Base-by-base conservation (phyloP, 2,329 filamentous ascomycete genomes). In the Fusarium mundagurra region DNA sequence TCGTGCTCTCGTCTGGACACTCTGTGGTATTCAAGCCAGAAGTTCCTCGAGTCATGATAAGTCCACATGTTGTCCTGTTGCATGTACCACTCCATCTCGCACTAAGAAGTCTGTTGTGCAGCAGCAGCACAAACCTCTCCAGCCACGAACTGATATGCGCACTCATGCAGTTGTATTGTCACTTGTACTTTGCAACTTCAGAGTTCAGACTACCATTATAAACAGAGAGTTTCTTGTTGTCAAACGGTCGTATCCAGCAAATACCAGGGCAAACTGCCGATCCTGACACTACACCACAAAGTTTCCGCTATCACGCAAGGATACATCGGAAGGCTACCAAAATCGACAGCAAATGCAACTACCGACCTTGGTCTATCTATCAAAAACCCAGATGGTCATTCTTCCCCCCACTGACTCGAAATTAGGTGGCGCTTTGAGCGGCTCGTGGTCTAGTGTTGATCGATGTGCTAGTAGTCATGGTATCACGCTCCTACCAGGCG, bases 401-500 rank as follows among this genome's bases (percentile, higher is more conserved):
- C 24, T 51, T 44, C 43, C 51, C 63, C 61, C 68, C 61, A 60
- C 59, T 47, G 57, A 47, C 61, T 72, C 22, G 61, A 61, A 76
- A 76, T 72, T 76, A 68, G 48, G 74, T 77, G 70, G 76, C 74
- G 76, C 60, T 61, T 62, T 60, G 48, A 62, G 59, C 63, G 61
- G 63, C 14, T 53, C 43, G 24, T 45, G 33, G 45, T 29, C 41
- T 38, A 59, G 58, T 68, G 55, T 43, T 59, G 60, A 75, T 74
- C 61, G 57, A 73, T 70, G 47, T 39, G 36, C 36, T 43, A 68
- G 20, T 47, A 54, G 55, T 11, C 38, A 39, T 18, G 11, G 5
- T 11, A 17, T 18, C 29, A 33, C 53, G 67, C 50, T 67, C 62
- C 67, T 57, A 31, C 11, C 13, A 31, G 44, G 22, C 17, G 27